Evolutionary conservation across 306 rosid species (phyloP).

Genomic region (Inga leiocalycina): DNA sequence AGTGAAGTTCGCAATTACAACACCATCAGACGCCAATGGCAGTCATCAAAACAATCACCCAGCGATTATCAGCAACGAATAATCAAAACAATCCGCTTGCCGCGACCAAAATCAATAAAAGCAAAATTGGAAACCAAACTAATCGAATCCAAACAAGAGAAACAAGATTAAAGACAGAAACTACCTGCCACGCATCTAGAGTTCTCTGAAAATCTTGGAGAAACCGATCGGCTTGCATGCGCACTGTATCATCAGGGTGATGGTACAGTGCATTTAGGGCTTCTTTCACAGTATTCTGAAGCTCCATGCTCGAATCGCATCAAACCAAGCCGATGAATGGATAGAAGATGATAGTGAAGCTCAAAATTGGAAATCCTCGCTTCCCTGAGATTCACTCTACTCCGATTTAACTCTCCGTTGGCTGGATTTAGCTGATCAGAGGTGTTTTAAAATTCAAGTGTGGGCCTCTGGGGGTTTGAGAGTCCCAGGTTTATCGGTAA

Average conservation of each 20-base stretch:
- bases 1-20: constrained; percentile 2
- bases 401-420: constrained; percentile 8
- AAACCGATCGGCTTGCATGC: constrained; percentile 97
- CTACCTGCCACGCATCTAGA: constrained; percentile 99
- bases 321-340: neutral
- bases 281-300: constrained; percentile 87
- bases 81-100: constrained; percentile 24
- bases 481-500: constrained; percentile 2
- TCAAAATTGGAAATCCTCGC: constrained; percentile 12
- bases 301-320: constrained; percentile 73
- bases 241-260: constrained; percentile 89
- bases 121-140: neutral
- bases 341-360: constrained; percentile 20
- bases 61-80: neutral
- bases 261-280: constrained; percentile 99
- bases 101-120: neutral
- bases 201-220: constrained; percentile 94
- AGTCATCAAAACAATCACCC: constrained; percentile 9
- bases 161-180: constrained; percentile 21
- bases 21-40: constrained; percentile 1
- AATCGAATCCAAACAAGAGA: constrained; percentile 17
- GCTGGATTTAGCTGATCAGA: constrained; percentile 16
- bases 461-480: neutral
- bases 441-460: constrained; percentile 9
- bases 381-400: constrained; percentile 25